Conservation (phyloP, 2,329 filamentous ascomycete species). For the Zymoseptoria tritici region DNA sequence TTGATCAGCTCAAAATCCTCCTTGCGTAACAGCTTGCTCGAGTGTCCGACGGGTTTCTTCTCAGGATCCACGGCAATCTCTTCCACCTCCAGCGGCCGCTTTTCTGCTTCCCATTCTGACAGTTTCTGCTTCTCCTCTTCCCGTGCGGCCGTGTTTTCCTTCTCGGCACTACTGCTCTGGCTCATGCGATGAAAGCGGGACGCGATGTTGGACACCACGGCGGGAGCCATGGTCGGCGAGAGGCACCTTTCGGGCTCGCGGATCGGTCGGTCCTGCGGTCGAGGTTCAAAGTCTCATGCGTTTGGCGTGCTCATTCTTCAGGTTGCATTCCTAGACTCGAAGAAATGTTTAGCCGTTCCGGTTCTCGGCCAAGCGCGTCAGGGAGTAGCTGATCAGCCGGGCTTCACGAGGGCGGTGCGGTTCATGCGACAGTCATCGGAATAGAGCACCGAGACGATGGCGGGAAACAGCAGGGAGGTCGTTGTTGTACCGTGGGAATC, state of each 20-base stretch:
- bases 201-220: conserved; percentile 28
- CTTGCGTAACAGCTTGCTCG: conserved; percentile 39
- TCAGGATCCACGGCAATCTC: conserved; percentile 38
- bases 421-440: not conserved
- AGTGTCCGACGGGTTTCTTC: conserved; percentile 42
- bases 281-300: not conserved
- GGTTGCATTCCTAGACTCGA: not conserved
- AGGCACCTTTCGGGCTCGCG: not conserved
- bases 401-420: not conserved
- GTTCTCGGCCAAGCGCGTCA: not conserved
- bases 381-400: not conserved
- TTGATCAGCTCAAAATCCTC: conserved; percentile 66
- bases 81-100: conserved; percentile 35
- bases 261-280: not conserved
- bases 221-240: conserved; percentile 23
- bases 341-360: not conserved
- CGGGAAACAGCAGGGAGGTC: not conserved
- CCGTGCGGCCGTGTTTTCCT: conserved; percentile 27
- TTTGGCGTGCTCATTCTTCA: not conserved
- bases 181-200: conserved; percentile 31
- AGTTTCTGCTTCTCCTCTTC: conserved; percentile 42
- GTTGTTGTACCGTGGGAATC: not conserved
- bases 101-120: conserved; percentile 41
- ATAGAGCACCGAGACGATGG: not conserved
- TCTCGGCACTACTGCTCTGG: conserved; percentile 22